Evolutionary conservation across 2,329 filamentous ascomycete species (phyloP).

Genomic region (Pyrenophora graminea): DNA sequence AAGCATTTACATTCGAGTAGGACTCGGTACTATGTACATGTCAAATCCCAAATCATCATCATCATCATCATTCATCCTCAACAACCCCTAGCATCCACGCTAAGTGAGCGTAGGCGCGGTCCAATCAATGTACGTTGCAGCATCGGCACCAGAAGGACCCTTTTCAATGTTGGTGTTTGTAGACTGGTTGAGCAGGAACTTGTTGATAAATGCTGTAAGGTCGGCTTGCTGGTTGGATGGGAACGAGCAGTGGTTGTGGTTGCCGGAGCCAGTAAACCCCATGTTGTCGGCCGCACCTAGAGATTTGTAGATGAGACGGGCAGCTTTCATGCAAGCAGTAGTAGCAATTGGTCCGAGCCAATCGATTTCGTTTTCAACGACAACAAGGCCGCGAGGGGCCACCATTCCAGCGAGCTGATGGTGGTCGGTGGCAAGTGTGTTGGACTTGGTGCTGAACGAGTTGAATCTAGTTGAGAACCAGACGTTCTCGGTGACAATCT

Average conservation of each 20-base stretch:
- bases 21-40: constrained; percentile 12
- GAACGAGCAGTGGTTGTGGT: constrained; percentile 62
- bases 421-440: constrained; percentile 59
- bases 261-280: constrained; percentile 61
- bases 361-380: constrained; percentile 63
- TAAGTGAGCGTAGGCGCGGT: constrained; percentile 42
- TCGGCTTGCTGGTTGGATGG: constrained; percentile 58
- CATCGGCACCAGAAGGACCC: constrained; percentile 37
- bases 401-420: constrained; percentile 62
- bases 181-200: constrained; percentile 49
- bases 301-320: constrained; percentile 58
- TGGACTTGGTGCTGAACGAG: constrained; percentile 54
- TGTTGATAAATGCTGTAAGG: constrained; percentile 60
- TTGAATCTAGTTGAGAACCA: constrained; percentile 66
- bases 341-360: constrained; percentile 63
- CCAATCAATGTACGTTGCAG: constrained; percentile 45
- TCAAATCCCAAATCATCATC: constrained; percentile 9
- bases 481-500: constrained; percentile 65
- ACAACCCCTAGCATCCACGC: not conserved
- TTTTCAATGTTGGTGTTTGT: constrained; percentile 42
- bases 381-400: constrained; percentile 59
- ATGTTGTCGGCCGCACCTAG: constrained; percentile 59
- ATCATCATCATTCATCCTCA: not conserved
- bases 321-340: constrained; percentile 63
- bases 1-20: constrained; percentile 1